A percentile compares a stretch with the other conserved stretches of the same genome.
phyloP scores from a whole-genome alignment of 1,284 basidiomycete species.

The Leccinum solheimii region DNA sequence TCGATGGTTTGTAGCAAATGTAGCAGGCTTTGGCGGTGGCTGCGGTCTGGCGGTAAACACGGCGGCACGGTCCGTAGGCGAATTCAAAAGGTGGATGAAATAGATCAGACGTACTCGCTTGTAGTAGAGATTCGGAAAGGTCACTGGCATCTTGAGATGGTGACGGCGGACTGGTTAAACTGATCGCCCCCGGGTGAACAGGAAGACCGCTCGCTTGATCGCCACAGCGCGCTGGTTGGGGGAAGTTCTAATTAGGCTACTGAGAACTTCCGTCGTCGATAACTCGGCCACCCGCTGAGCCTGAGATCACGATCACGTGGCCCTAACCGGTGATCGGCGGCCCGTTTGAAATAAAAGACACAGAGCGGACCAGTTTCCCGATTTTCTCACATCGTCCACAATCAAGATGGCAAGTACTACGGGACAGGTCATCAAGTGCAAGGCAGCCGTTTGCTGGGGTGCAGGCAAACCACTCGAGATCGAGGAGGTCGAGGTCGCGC shows the following conservation, averaged over 20 bases:
- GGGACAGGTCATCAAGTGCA: constrained; percentile 86
- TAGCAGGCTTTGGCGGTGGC: constrained; percentile 70
- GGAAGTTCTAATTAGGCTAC: constrained; percentile 2
- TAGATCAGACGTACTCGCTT: constrained; percentile 57
- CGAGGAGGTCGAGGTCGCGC: constrained; percentile 92
- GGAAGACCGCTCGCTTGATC: background rate
- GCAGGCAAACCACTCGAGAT: constrained; percentile 87
- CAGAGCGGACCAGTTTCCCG: background rate
- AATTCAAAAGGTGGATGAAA: background rate
- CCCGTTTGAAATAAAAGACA: constrained; percentile 4
- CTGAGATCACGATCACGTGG: constrained; percentile 15
- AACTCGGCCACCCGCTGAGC: constrained; percentile 2
- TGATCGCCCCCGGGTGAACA: background rate
- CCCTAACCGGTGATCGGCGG: background rate
- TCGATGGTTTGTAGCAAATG: constrained; percentile 72
- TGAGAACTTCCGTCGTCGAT: constrained; percentile 7
- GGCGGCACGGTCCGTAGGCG: background rate
- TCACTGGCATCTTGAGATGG: constrained; percentile 41
- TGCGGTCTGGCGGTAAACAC: constrained; percentile 48
- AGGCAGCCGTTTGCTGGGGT: constrained; percentile 96
- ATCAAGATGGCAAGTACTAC: constrained; percentile 56
- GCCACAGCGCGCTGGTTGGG: background rate
- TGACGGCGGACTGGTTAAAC: background rate
- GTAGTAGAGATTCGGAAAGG: constrained; percentile 77
- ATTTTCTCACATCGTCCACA: constrained; percentile 15